Percentiles rank a stretch among this genome's conserved stretches.
phyloP scores from a whole-genome alignment of 2,329 filamentous ascomycete species.

The Claviceps sp. region DNA sequence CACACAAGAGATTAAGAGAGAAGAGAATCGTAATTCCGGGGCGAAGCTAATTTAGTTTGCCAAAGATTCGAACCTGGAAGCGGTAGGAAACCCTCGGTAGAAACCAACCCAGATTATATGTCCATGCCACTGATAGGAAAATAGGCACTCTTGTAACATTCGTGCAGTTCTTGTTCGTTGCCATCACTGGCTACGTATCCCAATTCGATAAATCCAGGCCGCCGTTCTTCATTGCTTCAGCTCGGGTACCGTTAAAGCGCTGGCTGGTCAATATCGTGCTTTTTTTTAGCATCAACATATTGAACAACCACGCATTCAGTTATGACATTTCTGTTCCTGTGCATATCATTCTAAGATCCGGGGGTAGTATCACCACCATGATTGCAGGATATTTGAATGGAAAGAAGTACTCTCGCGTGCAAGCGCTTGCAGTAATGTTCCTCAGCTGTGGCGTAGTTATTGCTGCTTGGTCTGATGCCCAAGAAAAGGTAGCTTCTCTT shows the following conservation, averaged over 20 bases:
- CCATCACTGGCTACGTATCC: slow-evolving; percentile 61
- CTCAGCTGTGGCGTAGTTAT: slow-evolving; percentile 77
- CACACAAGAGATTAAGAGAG: neutral
- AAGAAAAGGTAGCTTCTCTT: slow-evolving; percentile 53
- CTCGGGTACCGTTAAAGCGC: slow-evolving; percentile 68
- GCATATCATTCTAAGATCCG: slow-evolving; percentile 91
- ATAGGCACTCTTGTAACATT: slow-evolving; percentile 76
- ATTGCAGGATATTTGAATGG: slow-evolving; percentile 76
- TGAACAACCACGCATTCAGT: slow-evolving; percentile 96
- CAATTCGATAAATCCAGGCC: slow-evolving; percentile 56
- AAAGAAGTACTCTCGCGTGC: slow-evolving; percentile 68
- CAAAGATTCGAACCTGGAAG: slow-evolving; percentile 68
- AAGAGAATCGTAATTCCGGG: neutral
- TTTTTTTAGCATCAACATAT: slow-evolving; percentile 85
- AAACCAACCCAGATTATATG: neutral
- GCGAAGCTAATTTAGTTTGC: neutral
- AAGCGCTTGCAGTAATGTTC: slow-evolving; percentile 68
- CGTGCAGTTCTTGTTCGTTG: slow-evolving; percentile 76
- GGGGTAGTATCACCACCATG: slow-evolving; percentile 93
- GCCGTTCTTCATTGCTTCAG: slow-evolving; percentile 61
- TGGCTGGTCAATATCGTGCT: slow-evolving; percentile 83
- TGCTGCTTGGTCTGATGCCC: slow-evolving; percentile 80
- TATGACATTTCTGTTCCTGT: slow-evolving; percentile 94
- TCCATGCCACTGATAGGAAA: slow-evolving; percentile 3
- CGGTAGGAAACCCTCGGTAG: slow-evolving; percentile 35